phyloP scores from a whole-genome alignment of 2,329 filamentous ascomycete species.

The Aspergillus brasiliensis region DNA sequence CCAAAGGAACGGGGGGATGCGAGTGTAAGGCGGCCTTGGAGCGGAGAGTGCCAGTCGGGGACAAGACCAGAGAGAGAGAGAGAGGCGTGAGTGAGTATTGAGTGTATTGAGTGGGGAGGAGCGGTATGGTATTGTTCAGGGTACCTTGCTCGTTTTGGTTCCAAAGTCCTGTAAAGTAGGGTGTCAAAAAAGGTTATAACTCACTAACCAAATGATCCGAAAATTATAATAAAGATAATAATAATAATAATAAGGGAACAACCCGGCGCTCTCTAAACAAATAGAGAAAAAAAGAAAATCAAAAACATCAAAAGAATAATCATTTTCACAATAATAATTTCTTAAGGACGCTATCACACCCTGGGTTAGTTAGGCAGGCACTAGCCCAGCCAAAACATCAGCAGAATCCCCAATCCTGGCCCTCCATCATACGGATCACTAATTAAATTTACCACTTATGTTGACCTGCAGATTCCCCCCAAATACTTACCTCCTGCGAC shows the following conservation, averaged over 20 bases:
- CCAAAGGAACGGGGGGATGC: conserved; percentile 25
- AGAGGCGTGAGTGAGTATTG: not conserved
- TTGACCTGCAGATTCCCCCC: not conserved
- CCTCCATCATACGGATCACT: conserved; percentile 4
- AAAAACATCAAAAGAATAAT: not conserved
- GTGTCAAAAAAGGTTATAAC: conserved; percentile 7
- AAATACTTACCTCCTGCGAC: not conserved
- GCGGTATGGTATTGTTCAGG: conserved; percentile 24
- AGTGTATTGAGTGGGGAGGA: conserved; percentile 23
- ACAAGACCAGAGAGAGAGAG: no score
- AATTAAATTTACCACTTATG: conserved; percentile 4
- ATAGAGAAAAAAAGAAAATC: not conserved
- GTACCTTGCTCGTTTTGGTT: conserved; percentile 16
- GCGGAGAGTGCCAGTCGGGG: conserved; percentile 19
- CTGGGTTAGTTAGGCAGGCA: conserved; percentile 4
- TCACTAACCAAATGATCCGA: conserved; percentile 6
- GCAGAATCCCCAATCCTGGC: not conserved
- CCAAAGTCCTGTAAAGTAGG: not conserved
- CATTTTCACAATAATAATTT: no score
- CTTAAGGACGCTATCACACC: not conserved
- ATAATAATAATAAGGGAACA: conserved; percentile 3
- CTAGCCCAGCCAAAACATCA: not conserved
- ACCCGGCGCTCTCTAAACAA: not conserved
- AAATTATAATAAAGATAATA: conserved; percentile 2
- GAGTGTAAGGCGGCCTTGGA: conserved; percentile 26